Evolutionary conservation across 495 filamentous ascomycete genomes (phyloP).

Genomic region (Pyrenula aspistea): DNA sequence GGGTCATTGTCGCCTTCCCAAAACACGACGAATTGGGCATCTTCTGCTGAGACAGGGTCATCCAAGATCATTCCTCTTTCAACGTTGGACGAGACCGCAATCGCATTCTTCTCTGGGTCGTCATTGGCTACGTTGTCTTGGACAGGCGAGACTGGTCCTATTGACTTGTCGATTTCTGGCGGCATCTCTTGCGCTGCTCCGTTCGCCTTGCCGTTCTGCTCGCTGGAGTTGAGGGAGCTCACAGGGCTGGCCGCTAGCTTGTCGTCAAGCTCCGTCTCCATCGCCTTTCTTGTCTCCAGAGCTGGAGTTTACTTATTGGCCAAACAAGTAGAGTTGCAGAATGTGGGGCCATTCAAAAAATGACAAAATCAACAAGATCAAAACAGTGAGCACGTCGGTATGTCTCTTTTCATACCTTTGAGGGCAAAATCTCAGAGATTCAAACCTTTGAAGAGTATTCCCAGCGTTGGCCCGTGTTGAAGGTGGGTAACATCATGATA

Average conservation of each 20-base stretch:
- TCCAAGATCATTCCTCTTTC: background rate
- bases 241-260: background rate
- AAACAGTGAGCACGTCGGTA: too few species aligned
- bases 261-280: background rate
- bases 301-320: too few species aligned
- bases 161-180: background rate
- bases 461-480: too few species aligned
- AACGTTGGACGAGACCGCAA: background rate
- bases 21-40: background rate
- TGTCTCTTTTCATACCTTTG: too few species aligned
- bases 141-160: background rate
- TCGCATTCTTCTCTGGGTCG: background rate
- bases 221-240: background rate
- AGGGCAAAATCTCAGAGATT: too few species aligned
- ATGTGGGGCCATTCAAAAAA: too few species aligned
- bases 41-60: background rate
- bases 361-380: too few species aligned
- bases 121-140: background rate
- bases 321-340: too few species aligned
- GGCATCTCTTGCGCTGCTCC: background rate
- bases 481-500: too few species aligned
- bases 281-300: too few species aligned
- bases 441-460: too few species aligned
- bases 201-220: background rate
- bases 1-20: conserved; percentile 40